Evolutionary conservation across 495 filamentous ascomycete genomes (phyloP).

Genomic region (Aspergillus sclerotioniger): DNA sequence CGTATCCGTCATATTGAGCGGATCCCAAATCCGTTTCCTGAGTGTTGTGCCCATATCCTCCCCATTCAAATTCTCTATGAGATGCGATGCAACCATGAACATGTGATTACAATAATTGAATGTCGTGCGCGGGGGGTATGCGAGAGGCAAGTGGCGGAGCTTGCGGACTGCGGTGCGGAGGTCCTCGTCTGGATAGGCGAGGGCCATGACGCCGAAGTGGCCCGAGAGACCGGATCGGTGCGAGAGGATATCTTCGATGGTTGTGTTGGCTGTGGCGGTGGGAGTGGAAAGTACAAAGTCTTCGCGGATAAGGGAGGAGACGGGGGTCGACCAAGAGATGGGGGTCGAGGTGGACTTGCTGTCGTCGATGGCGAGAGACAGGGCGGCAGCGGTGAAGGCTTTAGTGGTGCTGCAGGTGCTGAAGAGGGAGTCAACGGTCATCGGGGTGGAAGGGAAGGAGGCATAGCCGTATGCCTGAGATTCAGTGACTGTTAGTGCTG

Average conservation of each 20-base stretch:
- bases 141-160: conserved; percentile 39
- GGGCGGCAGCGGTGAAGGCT: conserved; percentile 51
- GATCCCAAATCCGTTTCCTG: conserved; percentile 44
- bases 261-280: conserved; percentile 42
- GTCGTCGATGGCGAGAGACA: conserved; percentile 47
- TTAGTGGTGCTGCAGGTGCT: conserved; percentile 53
- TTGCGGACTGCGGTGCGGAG: conserved; percentile 27
- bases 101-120: conserved; percentile 54
- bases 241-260: conserved; percentile 50
- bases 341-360: conserved; percentile 24
- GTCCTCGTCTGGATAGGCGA: conserved; percentile 4
- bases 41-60: conserved; percentile 37
- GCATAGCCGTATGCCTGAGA: conserved; percentile 54
- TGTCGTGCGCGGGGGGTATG: conserved; percentile 29
- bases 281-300: conserved; percentile 52
- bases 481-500: conserved; percentile 2
- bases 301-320: conserved; percentile 47
- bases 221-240: conserved; percentile 49
- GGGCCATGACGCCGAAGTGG: conserved; percentile 22
- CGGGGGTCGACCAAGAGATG: conserved; percentile 49
- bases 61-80: conserved; percentile 38
- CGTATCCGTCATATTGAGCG: conserved; percentile 45
- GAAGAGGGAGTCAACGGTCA: conserved; percentile 47
- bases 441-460: conserved; percentile 29
- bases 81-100: conserved; percentile 44